Evolutionary conservation across 2,329 filamentous ascomycete species (phyloP).

Genomic region (Xylariaceae sp.): DNA sequence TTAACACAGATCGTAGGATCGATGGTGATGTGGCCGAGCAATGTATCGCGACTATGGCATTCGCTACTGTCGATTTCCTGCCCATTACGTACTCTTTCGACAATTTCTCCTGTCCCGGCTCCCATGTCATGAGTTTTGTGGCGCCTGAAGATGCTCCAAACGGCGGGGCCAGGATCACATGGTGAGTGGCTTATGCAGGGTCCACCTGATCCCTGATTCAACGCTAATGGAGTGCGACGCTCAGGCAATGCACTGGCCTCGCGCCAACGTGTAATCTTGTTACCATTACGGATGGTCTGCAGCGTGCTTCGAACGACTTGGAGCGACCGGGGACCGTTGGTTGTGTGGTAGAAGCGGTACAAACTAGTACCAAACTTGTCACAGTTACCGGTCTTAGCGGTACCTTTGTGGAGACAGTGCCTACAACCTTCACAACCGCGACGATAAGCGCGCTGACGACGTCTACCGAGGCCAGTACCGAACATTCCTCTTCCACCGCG

Average conservation of each 20-base stretch:
- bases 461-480: not conserved
- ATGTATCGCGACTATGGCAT: not conserved
- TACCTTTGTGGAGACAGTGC: not conserved
- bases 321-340: not conserved
- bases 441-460: not conserved
- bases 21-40: not conserved
- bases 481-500: not conserved
- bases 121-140: not conserved
- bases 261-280: not conserved
- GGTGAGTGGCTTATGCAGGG: not conserved
- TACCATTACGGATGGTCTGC: not conserved
- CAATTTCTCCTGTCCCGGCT: not conserved
- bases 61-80: not conserved
- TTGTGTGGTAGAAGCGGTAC: not conserved
- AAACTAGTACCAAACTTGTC: not conserved
- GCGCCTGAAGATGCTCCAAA: not conserved
- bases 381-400: not conserved
- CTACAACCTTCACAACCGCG: not conserved
- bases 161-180: not conserved
- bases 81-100: not conserved
- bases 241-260: not conserved
- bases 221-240: not conserved
- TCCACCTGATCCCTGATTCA: not conserved
- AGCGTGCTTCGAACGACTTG: not conserved
- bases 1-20: no score